A percentile compares a stretch with the other conserved stretches of the same genome.
These are phyloP conservation scores for Cnidoscolus chayamansa DNA, from an alignment of 441 rosid genomes.

Conservation along the genomic window DNA sequence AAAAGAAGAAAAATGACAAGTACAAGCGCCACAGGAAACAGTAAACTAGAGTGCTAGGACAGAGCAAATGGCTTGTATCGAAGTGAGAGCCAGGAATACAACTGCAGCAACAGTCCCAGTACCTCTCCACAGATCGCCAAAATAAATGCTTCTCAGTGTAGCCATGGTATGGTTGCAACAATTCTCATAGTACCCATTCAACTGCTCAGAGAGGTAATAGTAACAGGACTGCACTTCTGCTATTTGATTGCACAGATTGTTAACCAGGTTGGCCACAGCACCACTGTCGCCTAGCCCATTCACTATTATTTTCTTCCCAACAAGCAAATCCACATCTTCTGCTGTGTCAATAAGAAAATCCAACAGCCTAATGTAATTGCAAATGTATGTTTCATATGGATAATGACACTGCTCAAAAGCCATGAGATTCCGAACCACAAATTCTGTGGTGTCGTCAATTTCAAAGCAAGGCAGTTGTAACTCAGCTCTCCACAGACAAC, in stretches of 20 bases:
- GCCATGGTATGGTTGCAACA: conserved; percentile 22
- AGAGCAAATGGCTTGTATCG: conserved; percentile 29
- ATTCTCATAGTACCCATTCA: conserved; percentile 8
- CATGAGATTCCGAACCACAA: conserved; percentile 28
- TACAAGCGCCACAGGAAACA: neutral
- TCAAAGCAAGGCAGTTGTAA: conserved; percentile 24
- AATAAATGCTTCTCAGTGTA: conserved; percentile 26
- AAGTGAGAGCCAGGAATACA: conserved; percentile 27
- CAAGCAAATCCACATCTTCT: conserved; percentile 33
- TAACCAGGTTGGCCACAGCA: conserved; percentile 13
- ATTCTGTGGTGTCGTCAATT: conserved; percentile 25
- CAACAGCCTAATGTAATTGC: conserved; percentile 24
- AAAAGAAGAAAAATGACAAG: neutral
- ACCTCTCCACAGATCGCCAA: conserved; percentile 31
- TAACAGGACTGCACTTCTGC: conserved; percentile 32
- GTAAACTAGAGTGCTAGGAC: neutral
- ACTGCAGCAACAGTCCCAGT: conserved; percentile 30
- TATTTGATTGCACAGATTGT: conserved; percentile 28
- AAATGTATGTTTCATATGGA: conserved; percentile 24
- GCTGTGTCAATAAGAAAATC: conserved; percentile 26
- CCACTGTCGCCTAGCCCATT: conserved; percentile 12
- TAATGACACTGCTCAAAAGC: conserved; percentile 37
- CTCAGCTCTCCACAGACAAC: conserved; percentile 1
- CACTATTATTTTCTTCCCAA: conserved; percentile 10
- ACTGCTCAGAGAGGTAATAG: neutral